Evolutionary conservation across 371 early-diverging fungal genomes (phyloP).

Genomic region (Umbelopsis sp.): DNA sequence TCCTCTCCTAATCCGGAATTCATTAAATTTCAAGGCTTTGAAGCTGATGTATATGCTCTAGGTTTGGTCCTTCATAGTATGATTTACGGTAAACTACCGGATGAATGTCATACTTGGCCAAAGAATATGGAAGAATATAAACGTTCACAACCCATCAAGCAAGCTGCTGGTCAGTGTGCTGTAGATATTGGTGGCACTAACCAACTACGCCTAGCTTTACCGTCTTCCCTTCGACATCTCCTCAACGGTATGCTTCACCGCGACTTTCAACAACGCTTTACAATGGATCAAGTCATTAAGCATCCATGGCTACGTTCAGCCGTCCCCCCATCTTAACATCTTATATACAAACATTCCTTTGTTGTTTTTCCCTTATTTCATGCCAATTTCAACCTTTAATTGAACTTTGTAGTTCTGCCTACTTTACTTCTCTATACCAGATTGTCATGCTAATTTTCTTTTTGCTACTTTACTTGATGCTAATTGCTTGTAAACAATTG

Average conservation of each 20-base stretch:
- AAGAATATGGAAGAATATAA: slow-evolving; percentile 16
- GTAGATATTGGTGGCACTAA: slow-evolving; percentile 18
- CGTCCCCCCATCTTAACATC: neutral
- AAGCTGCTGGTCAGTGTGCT: slow-evolving; percentile 20
- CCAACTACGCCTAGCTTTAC: neutral
- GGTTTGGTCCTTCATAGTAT: slow-evolving; percentile 18
- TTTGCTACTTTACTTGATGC: too few relatives aligned
- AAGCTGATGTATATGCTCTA: slow-evolving; percentile 21
- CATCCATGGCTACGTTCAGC: slow-evolving; percentile 17
- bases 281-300: slow-evolving; percentile 17
- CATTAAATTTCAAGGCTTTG: slow-evolving; percentile 15
- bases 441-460: neutral
- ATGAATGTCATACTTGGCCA: slow-evolving; percentile 19
- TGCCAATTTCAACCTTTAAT: neutral
- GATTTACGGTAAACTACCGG: slow-evolving; percentile 19
- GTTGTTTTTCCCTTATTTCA: neutral
- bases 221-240: slow-evolving; percentile 13
- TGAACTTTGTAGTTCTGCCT: neutral
- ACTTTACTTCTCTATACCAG: neutral
- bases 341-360: neutral
- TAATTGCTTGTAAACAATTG: too few relatives aligned
- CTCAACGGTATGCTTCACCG: slow-evolving; percentile 19
- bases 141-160: neutral
- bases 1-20: slow-evolving; percentile 7
- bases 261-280: slow-evolving; percentile 8